phyloP scores from a whole-genome alignment of 176 grass and related monocot genomes.

The Panicum miliaceum region DNA sequence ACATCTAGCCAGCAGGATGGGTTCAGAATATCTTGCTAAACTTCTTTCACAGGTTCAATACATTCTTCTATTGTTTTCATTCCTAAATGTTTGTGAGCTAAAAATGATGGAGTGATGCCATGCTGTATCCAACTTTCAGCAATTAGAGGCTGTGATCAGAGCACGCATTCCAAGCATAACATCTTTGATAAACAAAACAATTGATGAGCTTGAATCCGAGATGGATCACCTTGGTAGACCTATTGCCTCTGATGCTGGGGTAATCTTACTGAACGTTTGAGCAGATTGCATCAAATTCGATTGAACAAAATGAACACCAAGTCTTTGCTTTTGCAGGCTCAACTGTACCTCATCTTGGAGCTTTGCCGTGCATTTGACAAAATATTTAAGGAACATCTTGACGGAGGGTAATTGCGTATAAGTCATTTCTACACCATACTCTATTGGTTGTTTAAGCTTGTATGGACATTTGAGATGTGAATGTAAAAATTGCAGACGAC shows the following conservation, averaged over 20 bases:
- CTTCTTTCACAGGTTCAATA: constrained; percentile 76
- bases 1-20: constrained; percentile 85
- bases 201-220: constrained; percentile 95
- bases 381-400: constrained; percentile 99
- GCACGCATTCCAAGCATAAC: constrained; percentile 86
- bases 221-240: constrained; percentile 89
- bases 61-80: constrained; percentile 14
- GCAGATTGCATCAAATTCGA: not conserved
- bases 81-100: constrained; percentile 4
- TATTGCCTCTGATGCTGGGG: constrained; percentile 84
- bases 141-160: constrained; percentile 87
- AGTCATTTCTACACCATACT: not conserved
- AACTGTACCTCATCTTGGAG: constrained; percentile 88
- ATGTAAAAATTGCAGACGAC: constrained; percentile 58
- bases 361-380: constrained; percentile 92
- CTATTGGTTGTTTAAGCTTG: constrained; percentile 6
- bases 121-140: constrained; percentile 56
- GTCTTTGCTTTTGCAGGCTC: constrained; percentile 63
- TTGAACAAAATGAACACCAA: constrained; percentile 18
- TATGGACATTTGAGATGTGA: constrained; percentile 26
- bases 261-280: constrained; percentile 51
- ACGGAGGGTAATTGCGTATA: constrained; percentile 78
- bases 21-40: constrained; percentile 90
- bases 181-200: constrained; percentile 90
- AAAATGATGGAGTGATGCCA: constrained; percentile 30